These are phyloP conservation scores for Aspergillus aculeatus DNA, from an alignment of 2,329 filamentous ascomycete species.

Conservation along the genomic window DNA sequence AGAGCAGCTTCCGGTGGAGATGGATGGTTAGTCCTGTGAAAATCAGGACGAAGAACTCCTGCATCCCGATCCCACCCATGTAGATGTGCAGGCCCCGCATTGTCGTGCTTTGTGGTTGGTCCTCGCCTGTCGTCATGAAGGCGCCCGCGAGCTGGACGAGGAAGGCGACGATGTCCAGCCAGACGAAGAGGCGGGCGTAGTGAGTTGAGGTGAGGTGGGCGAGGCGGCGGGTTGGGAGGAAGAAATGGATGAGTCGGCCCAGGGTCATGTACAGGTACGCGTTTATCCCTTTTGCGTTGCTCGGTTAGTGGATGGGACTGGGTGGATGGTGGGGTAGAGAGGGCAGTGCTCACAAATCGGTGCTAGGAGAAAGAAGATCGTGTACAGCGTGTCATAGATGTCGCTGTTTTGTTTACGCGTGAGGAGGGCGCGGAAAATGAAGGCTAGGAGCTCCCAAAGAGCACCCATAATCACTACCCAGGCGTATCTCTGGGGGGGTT, in stretches of 20 bases:
- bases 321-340: neutral
- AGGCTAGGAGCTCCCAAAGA: constrained; percentile 42
- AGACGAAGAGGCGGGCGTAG: constrained; percentile 46
- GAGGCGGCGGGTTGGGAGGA: constrained; percentile 35
- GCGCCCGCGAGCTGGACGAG: constrained; percentile 46
- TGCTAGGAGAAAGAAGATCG: constrained; percentile 47
- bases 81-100: constrained; percentile 50
- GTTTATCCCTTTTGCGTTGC: constrained; percentile 39
- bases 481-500: constrained; percentile 32
- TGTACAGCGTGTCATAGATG: constrained; percentile 32
- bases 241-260: constrained; percentile 43
- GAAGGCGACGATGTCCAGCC: constrained; percentile 47
- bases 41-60: constrained; percentile 51
- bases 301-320: neutral
- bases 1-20: constrained; percentile 38
- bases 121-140: constrained; percentile 32
- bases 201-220: constrained; percentile 36
- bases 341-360: constrained; percentile 29
- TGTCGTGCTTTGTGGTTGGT: constrained; percentile 24
- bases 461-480: constrained; percentile 48
- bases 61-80: constrained; percentile 55
- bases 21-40: constrained; percentile 44
- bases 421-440: constrained; percentile 41
- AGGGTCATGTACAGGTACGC: constrained; percentile 47
- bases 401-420: constrained; percentile 41